phyloP scores from a whole-genome alignment of 768 basidiomycete species.

The Lentinula raphanica region DNA sequence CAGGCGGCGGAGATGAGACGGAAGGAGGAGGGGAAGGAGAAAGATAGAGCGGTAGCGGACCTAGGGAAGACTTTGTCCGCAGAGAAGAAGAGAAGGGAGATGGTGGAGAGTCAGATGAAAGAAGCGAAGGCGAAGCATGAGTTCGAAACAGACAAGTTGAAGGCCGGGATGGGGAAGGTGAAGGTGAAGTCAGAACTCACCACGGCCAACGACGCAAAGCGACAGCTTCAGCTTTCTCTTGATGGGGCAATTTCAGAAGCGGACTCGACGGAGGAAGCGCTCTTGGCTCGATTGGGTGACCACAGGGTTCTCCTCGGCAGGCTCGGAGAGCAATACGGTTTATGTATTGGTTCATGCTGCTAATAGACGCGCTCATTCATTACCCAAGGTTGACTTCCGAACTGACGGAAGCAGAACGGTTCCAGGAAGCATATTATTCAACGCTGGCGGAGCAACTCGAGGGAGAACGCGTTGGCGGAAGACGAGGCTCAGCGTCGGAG shows the following conservation, averaged over 20 bases:
- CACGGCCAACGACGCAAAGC: slow-evolving; percentile 30
- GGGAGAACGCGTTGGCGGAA: slow-evolving; percentile 68
- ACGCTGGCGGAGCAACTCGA: slow-evolving; percentile 59
- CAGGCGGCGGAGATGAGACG: slow-evolving; percentile 44
- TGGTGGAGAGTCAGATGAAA: slow-evolving; percentile 38
- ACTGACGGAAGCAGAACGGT: slow-evolving; percentile 55
- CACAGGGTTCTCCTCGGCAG: slow-evolving; percentile 39
- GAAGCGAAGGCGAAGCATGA: slow-evolving; percentile 39
- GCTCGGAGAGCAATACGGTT: slow-evolving; percentile 51
- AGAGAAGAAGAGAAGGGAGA: slow-evolving; percentile 50
- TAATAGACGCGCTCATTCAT: neutral
- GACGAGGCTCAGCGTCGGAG: slow-evolving; percentile 73
- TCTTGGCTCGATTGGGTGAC: slow-evolving; percentile 47
- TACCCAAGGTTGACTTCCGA: slow-evolving; percentile 42
- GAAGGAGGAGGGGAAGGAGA: slow-evolving; percentile 50
- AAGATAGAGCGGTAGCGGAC: slow-evolving; percentile 49
- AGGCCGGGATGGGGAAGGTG: slow-evolving; percentile 22
- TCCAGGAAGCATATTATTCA: slow-evolving; percentile 68
- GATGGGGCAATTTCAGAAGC: slow-evolving; percentile 26
- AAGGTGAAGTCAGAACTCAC: slow-evolving; percentile 35
- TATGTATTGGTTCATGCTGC: slow-evolving; percentile 14
- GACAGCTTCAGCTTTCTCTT: slow-evolving; percentile 27
- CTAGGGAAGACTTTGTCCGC: slow-evolving; percentile 44
- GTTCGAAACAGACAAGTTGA: slow-evolving; percentile 32
- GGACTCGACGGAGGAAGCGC: slow-evolving; percentile 35